Conservation (phyloP, 2,329 filamentous ascomycete species). For the Pseudovirgaria hyperparasitica region DNA sequence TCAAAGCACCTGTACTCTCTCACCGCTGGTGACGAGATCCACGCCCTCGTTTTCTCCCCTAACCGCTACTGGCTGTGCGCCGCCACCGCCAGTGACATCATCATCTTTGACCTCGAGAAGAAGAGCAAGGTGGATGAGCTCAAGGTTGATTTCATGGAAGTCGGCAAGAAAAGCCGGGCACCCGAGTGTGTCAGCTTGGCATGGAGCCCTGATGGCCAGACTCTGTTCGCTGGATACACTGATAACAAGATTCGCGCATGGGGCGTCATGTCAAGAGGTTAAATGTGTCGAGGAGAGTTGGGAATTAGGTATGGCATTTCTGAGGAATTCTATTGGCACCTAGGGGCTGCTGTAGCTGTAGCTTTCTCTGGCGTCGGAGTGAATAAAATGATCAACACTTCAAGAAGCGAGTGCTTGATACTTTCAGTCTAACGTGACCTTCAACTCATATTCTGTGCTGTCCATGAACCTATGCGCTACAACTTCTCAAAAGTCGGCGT, state of each 20-base stretch:
- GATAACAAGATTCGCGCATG: slow-evolving; percentile 63
- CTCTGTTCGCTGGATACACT: slow-evolving; percentile 98
- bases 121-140: slow-evolving; percentile 99
- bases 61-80: slow-evolving; percentile 99
- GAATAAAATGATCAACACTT: slow-evolving; percentile 21
- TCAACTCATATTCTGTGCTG: neutral
- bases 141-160: slow-evolving; percentile 92
- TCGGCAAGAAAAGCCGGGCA: slow-evolving; percentile 98
- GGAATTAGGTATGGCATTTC: neutral
- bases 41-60: slow-evolving; percentile 99
- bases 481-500: slow-evolving; percentile 81
- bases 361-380: slow-evolving; percentile 18
- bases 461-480: slow-evolving; percentile 23
- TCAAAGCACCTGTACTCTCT: slow-evolving; percentile 99
- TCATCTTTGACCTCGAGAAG: slow-evolving; percentile 99
- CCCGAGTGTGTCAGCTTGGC: slow-evolving; percentile 96
- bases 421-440: neutral
- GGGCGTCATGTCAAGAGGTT: slow-evolving; percentile 29
- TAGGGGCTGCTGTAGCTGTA: slow-evolving; percentile 18
- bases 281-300: slow-evolving; percentile 14
- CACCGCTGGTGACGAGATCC: slow-evolving; percentile 98
- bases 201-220: slow-evolving; percentile 98
- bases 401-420: slow-evolving; percentile 13
- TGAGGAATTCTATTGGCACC: slow-evolving; percentile 7
- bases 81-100: slow-evolving; percentile 93